Evolutionary conservation across 148 eudicot species (phyloP).

Genomic region (Nyssa sinensis): DNA sequence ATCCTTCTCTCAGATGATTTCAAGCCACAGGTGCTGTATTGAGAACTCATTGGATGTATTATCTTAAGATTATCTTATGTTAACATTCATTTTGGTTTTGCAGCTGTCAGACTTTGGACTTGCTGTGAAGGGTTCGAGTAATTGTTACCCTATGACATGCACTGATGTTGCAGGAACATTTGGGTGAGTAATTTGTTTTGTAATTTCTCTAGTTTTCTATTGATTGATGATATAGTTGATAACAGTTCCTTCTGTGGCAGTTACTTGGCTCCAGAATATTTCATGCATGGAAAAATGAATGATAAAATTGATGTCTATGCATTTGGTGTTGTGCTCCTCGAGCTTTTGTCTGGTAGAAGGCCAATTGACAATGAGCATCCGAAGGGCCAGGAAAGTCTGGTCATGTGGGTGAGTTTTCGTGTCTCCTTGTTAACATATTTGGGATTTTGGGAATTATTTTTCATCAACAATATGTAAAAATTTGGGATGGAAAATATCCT

Average conservation of each 20-base stretch:
- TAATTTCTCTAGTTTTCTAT: too few species aligned
- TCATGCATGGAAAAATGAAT: conserved; percentile 53
- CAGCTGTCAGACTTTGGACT: conserved; percentile 98
- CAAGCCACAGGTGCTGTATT: conserved; percentile 68
- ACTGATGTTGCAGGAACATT: conserved; percentile 93
- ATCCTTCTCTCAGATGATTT: conserved; percentile 74
- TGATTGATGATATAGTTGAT: not conserved
- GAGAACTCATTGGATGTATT: not conserved
- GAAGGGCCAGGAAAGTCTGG: conserved; percentile 51
- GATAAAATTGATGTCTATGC: conserved; percentile 53
- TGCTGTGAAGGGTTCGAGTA: conserved; percentile 66
- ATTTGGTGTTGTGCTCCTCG: conserved; percentile 50
- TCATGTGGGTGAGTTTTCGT: conserved; percentile 51
- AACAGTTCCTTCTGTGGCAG: conserved; percentile 17
- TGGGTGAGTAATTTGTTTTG: conserved; percentile 52
- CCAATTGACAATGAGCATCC: conserved; percentile 43
- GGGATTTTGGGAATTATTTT: too few species aligned
- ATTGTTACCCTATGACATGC: conserved; percentile 52
- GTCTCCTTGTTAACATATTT: too few species aligned
- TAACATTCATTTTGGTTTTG: conserved; percentile 10
- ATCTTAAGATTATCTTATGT: not conserved
- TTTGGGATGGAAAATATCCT: too few species aligned
- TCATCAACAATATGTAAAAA: too few species aligned
- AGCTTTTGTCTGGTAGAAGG: conserved; percentile 49
- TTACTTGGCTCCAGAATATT: conserved; percentile 57